Base-by-base conservation (phyloP, 2,329 filamentous ascomycete species). In the Calonectria hongkongensis region DNA sequence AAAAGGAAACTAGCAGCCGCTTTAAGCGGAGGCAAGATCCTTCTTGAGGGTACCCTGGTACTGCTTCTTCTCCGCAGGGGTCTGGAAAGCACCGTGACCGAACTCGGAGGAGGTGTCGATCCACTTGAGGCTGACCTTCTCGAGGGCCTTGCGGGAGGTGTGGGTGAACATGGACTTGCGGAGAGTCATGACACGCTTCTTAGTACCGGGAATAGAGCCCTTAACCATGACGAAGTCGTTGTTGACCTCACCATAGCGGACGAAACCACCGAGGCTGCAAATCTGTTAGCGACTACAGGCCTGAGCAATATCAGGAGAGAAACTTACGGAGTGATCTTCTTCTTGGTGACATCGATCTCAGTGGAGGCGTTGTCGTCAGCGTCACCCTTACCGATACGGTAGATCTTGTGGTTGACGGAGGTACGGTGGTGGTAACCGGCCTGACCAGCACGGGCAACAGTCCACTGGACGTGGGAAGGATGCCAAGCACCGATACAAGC, bases 401-500 rank as follows among this genome's bases (percentile, higher is more conserved):
- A 99, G 86, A 99, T 89, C 94, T 99, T 99, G 95, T 99, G 97
- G 94, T 99, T 99, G 91, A 97, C 94, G 78, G 97, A 98, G 85
- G 97, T 99, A 94, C 97, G 96, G 91, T 99, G 97, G 88, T 99
- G 97, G 94, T 99, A 99, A 92, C 97, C 97, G 89, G 93, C 92
- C 91, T 99, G 97, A 98, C 97, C 97, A 80, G 97, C 97, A 94
- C 97, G 97, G 86, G 96, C 97, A 91, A 99, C 97, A 87, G 97
- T 99, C 97, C 97, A 99, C 92, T 99, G 97, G 89, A 99, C 97
- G 95, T 99, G 97, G 89, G 94, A 95, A 86, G 97, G 97, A 92
- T 99, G 97, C 97, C 97, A 99, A 84, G 97, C 97, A 94, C 97
- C 97, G 88, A 99, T 99, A 98, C 97, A 99, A 86, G 97, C 97